These are phyloP conservation scores for Rhynchosporium agropyri DNA, from an alignment of 2,329 filamentous ascomycete species.

Conservation along the genomic window DNA sequence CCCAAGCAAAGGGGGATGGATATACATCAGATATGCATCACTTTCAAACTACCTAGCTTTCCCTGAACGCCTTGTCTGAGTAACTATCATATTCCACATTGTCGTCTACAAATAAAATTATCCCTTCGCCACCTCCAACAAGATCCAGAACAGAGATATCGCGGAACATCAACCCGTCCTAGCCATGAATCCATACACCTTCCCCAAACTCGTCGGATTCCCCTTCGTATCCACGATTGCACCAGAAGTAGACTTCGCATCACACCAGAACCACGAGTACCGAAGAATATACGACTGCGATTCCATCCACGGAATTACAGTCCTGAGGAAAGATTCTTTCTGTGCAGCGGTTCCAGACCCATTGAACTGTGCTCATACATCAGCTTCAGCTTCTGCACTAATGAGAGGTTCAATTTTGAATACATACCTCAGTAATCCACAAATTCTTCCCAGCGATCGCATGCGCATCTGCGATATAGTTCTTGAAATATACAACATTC, in stretches of 20 bases:
- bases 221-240: conserved; percentile 8
- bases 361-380: conserved; percentile 40
- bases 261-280: conserved; percentile 22
- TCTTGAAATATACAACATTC: conserved; percentile 47
- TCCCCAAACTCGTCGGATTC: conserved; percentile 14
- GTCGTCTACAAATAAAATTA: too few relatives aligned
- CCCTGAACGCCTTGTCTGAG: too few relatives aligned
- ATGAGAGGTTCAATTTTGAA: not conserved
- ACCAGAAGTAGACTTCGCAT: conserved; percentile 10
- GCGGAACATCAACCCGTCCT: too few relatives aligned
- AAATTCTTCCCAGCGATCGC: conserved; percentile 40
- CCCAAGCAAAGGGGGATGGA: too few relatives aligned
- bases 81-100: too few relatives aligned
- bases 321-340: conserved; percentile 45
- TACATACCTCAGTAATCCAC: conserved; percentile 46
- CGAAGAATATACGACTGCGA: conserved; percentile 31
- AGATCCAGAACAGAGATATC: too few relatives aligned
- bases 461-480: conserved; percentile 45
- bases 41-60: too few relatives aligned
- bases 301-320: conserved; percentile 49
- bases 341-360: conserved; percentile 39
- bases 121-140: too few relatives aligned
- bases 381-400: not conserved
- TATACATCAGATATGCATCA: too few relatives aligned
- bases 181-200: conserved; percentile 10